Evolutionary conservation across 1,139 yeast species (phyloP), one percentile per base, ranked within the genome.

Genomic region (Candida tetrigidarum): DNA sequence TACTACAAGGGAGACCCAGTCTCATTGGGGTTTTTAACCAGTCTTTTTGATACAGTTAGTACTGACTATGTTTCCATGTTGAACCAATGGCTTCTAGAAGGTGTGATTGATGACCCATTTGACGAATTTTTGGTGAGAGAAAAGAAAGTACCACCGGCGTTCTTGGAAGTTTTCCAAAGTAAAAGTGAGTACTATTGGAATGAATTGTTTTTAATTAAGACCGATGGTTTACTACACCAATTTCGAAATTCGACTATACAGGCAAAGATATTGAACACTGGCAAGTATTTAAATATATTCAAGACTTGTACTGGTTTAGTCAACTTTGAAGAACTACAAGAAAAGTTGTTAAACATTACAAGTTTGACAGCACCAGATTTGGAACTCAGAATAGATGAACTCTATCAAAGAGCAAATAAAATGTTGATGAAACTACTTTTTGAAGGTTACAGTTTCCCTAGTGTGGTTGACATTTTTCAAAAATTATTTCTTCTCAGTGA

Each of bases 131-230:
- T 92, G 60, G 80, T 93, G 10, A 76, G 82, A 46, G 65, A 71
- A 47, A 73, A 72, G 47, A 61, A 56, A 45, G 67, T 63, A 7
- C 72, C 75, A 1, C 50, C 58, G 10, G 57, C 54, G 30, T 51
- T 59, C 37, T 59, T 67, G 22, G 69, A 68, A 19, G 55, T 76
- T 6, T 75, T 77, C 50, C 71, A 74, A 41, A 62, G 77, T 15
- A 78, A 79, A 51, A 75, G 83, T 48, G 96, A 91, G 53, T 83
- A 85, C 48, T 84, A 86, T 57, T 93, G 98, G 98, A 88, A 87
- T 45, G 89, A 89, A 49, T 80, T 90, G 46, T 93, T 80, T 60
- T 79, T 89, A 9, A 74, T 91, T 8, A 74, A 93, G 43, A 78
- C 79, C 43, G 96, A 88, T 56, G 96, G 95, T 0, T 59, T 91